phyloP scores from a whole-genome alignment of 2,329 filamentous ascomycete genomes.

The Xylaria sp. region DNA sequence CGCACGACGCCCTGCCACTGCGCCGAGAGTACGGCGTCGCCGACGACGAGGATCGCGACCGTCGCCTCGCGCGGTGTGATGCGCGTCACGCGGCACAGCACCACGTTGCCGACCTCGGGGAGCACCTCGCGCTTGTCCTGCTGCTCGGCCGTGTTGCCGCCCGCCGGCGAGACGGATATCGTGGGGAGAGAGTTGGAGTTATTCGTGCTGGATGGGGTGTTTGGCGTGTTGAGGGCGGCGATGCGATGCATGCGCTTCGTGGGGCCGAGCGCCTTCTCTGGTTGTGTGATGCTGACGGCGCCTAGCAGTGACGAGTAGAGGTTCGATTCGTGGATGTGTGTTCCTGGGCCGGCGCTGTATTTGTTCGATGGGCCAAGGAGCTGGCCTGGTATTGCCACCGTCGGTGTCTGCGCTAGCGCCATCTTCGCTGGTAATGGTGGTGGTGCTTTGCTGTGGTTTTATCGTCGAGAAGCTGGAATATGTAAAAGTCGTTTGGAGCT shows the following conservation, averaged over 20 bases:
- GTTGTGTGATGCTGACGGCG: slow-evolving; percentile 67
- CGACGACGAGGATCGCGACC: slow-evolving; percentile 86
- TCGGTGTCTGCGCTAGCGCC: slow-evolving; percentile 38
- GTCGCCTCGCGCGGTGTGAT: slow-evolving; percentile 87
- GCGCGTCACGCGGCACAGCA: slow-evolving; percentile 87
- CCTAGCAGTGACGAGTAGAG: slow-evolving; percentile 88
- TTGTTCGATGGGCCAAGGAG: slow-evolving; percentile 74
- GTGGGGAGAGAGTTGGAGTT: slow-evolving; percentile 57
- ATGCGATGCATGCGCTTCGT: slow-evolving; percentile 70
- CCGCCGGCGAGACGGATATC: slow-evolving; percentile 64
- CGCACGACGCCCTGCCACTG: slow-evolving; percentile 89
- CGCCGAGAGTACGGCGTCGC: slow-evolving; percentile 76
- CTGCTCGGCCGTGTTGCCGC: slow-evolving; percentile 39
- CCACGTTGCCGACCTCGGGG: slow-evolving; percentile 81
- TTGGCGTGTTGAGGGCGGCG: slow-evolving; percentile 30
- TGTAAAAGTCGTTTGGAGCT: slow-evolving; percentile 3
- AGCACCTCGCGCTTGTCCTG: slow-evolving; percentile 74
- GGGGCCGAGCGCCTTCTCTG: slow-evolving; percentile 54
- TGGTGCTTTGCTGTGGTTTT: not conserved
- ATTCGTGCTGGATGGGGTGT: slow-evolving; percentile 40
- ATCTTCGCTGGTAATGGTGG: slow-evolving; percentile 31
- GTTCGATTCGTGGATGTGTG: slow-evolving; percentile 79
- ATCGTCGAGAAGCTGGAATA: not conserved
- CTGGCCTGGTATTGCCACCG: slow-evolving; percentile 83
- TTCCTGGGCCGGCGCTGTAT: slow-evolving; percentile 82